These are phyloP conservation scores for Fusarium veterinarium DNA, from an alignment of 2,329 filamentous ascomycete genomes.

Conservation along the genomic window DNA sequence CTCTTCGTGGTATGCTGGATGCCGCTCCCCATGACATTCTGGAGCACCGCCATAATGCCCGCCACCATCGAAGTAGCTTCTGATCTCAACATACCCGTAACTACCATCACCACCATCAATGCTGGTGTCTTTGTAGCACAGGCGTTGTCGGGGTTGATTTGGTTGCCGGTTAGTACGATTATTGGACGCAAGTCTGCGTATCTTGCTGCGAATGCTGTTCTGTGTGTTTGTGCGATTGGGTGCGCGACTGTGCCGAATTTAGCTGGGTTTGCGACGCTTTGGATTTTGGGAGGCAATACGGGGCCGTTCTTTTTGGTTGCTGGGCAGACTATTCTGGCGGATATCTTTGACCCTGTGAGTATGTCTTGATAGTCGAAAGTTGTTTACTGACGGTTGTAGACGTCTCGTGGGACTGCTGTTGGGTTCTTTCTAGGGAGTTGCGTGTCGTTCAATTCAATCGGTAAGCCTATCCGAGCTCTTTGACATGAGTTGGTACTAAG, in stretches of 20 bases:
- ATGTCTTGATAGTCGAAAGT: rapidly evolving
- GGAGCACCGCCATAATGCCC: conserved; percentile 44
- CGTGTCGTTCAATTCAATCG: conserved; percentile 42
- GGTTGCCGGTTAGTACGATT: conserved; percentile 42
- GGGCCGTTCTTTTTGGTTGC: conserved; percentile 44
- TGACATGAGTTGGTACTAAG: neutral
- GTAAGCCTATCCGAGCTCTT: conserved; percentile 3
- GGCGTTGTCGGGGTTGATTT: conserved; percentile 41
- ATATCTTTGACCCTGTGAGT: conserved; percentile 43
- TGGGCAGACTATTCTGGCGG: conserved; percentile 42
- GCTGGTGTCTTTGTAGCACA: conserved; percentile 43
- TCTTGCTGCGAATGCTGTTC: conserved; percentile 39
- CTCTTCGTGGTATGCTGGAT: conserved; percentile 46
- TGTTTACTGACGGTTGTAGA: conserved; percentile 12
- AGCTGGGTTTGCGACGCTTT: conserved; percentile 35
- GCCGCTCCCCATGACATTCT: conserved; percentile 46
- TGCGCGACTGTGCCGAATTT: conserved; percentile 38
- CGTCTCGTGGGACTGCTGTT: conserved; percentile 40
- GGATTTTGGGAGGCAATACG: conserved; percentile 42
- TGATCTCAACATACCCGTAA: conserved; percentile 13
- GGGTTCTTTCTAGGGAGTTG: conserved; percentile 44
- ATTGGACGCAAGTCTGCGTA: conserved; percentile 40
- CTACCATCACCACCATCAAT: conserved; percentile 39
- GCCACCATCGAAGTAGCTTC: conserved; percentile 36
- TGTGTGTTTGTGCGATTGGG: conserved; percentile 41